phyloP scores from a whole-genome alignment of 2,329 filamentous ascomycete genomes.

The Talaromyces amestolkiae region DNA sequence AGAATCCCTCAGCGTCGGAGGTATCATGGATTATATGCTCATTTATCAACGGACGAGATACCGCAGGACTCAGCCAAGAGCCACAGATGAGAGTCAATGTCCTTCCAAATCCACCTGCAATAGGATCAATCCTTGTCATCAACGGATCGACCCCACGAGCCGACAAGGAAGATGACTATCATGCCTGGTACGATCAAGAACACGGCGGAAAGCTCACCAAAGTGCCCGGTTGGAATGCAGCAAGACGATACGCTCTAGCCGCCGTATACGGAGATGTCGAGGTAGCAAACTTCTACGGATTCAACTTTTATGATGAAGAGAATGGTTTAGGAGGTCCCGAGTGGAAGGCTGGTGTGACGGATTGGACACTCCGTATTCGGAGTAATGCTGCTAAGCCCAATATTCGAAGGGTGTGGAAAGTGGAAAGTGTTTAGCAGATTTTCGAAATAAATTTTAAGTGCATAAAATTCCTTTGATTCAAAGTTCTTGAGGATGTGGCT shows the following conservation, averaged over 20 bases:
- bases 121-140: neutral
- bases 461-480: neutral
- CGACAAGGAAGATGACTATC: neutral
- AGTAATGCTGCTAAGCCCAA: neutral
- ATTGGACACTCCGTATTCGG: neutral
- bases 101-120: neutral
- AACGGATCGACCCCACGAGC: neutral
- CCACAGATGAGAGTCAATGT: neutral
- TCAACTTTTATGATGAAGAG: neutral
- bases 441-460: neutral
- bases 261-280: neutral
- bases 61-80: neutral
- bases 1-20: neutral
- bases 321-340: neutral
- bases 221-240: neutral
- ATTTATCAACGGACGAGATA: neutral
- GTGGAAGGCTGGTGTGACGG: neutral
- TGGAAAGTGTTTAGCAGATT: neutral
- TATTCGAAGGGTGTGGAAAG: neutral
- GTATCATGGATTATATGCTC: neutral
- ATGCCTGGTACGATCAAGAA: neutral
- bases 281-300: neutral
- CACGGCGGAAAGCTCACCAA: neutral
- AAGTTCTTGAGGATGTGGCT: neutral
- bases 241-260: neutral